Conservation (phyloP, 768 basidiomycete species). For the Porphyrellus cyaneotinctus region DNA sequence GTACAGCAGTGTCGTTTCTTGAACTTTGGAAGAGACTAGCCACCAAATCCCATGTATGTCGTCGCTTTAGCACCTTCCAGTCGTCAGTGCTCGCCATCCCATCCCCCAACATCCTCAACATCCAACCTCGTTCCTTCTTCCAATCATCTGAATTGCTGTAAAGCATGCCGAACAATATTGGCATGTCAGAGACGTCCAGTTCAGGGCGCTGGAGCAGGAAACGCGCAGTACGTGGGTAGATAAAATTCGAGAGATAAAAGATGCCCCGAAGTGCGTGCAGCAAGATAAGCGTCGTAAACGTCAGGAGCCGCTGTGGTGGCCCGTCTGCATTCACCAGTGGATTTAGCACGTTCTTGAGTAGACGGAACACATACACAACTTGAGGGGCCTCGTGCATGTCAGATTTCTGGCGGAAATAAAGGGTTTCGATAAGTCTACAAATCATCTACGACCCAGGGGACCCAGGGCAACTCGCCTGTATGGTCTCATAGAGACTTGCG, state of each 20-base stretch:
- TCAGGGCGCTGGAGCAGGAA: conserved; percentile 89
- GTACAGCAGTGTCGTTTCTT: conserved; percentile 45
- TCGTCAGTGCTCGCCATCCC: conserved; percentile 73
- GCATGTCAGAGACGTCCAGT: conserved; percentile 78
- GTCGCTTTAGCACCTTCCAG: conserved; percentile 74
- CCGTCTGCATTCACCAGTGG: conserved; percentile 43
- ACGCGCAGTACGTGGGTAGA: conserved; percentile 80
- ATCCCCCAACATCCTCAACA: conserved; percentile 75
- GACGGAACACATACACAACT: conserved; percentile 63
- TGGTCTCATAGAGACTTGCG: conserved; percentile 50
- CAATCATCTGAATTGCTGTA: conserved; percentile 77
- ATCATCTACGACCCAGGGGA: too few species aligned
- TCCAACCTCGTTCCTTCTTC: conserved; percentile 87
- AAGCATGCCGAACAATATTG: conserved; percentile 85
- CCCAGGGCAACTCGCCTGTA: conserved; percentile 54
- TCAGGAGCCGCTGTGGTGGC: conserved; percentile 57
- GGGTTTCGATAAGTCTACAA: neutral
- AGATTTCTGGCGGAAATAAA: conserved; percentile 37
- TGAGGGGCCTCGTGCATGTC: conserved; percentile 79
- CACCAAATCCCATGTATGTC: conserved; percentile 87
- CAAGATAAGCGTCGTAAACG: conserved; percentile 76
- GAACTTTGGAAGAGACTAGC: conserved; percentile 78
- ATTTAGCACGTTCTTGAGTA: conserved; percentile 18
- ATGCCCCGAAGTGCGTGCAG: conserved; percentile 77
- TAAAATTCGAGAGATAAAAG: conserved; percentile 84